Base-by-base conservation (phyloP, 139 green algal genomes). In the Chlamydomonas sphaeroides region DNA sequence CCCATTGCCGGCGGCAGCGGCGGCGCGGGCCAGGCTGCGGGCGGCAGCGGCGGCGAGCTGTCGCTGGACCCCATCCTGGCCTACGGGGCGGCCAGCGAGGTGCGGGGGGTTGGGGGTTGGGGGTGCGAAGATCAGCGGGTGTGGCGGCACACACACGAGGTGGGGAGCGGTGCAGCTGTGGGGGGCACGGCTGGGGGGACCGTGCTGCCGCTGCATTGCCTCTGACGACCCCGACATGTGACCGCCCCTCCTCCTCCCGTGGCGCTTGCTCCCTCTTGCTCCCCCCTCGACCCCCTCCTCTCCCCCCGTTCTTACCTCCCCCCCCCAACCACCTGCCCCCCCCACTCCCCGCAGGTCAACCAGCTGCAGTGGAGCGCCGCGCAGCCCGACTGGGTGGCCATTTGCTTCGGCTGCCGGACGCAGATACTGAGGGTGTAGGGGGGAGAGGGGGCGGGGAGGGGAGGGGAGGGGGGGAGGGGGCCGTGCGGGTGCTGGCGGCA, bases 361-460 rank as follows among this genome's bases (percentile, higher is more conserved):
- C 92, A 95, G 88, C 89, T 98, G 86, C 95, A 98, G 87, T 99
- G 96, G 97, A 95, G 84, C 61, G 87, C 78, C 30, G 87, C 90
- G 33, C 93, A 98, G 67, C 92, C 92, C 0, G 94, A 98, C 79
- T 98, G 97, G 96, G 93, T 98, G 33, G 94, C 95, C 33, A 95
- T 99, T 15, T 97, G 92, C 70, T 98, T 97, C 78, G 88, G 84
- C 25, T 95, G 92, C 77, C 98, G 93, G 69, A 88, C 96, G 33
- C 97, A 99, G 87, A 97, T 99, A 51, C 80, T 99, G 65, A 51
- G 95, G 26, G 96, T 99, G 10, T 99, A 59, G 71, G 39, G 63
- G 14, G 11, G 17, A 14, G 56, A 6, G 15, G 56, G 26, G 15
- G 23, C 2, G 49, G 6, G n/a, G n/a, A n/a, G n/a, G n/a, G n/a